These are phyloP conservation scores for Apostasia shenzhenica DNA, from an alignment of 106 monocot genomes.

Conservation along the genomic window DNA sequence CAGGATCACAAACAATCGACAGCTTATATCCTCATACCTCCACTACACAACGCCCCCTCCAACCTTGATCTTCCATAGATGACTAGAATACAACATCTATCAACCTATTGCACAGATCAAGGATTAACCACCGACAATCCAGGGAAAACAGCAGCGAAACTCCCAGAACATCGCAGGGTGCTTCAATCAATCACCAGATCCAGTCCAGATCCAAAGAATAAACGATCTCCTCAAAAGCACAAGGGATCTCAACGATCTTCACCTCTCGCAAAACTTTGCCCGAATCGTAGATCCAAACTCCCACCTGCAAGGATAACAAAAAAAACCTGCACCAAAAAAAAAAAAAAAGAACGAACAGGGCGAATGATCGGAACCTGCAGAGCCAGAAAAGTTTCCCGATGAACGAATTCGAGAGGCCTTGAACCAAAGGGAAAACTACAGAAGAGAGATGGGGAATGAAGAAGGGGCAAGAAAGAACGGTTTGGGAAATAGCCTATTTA, in stretches of 20 bases:
- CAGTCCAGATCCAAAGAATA: neutral
- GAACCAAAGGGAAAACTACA: no score
- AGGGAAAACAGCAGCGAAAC: neutral
- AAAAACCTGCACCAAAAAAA: neutral
- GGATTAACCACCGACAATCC: neutral
- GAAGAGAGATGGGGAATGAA: no score
- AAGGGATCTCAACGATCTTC: neutral
- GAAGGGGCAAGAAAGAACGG: no score
- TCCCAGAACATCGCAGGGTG: neutral
- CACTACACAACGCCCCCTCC: neutral
- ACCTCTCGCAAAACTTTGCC: neutral
- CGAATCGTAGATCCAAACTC: neutral
- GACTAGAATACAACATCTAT: neutral
- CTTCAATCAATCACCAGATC: neutral
- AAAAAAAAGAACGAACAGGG: neutral
- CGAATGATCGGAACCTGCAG: neutral
- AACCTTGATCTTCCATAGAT: neutral
- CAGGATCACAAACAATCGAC: neutral
- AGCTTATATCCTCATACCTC: neutral
- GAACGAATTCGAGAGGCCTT: no score
- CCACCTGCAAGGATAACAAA: neutral
- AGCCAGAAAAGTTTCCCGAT: no score
- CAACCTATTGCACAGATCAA: neutral
- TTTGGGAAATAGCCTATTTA: neutral
- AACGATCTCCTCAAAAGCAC: neutral